A percentile compares a stretch with the other conserved stretches of the same genome.
phyloP scores from a whole-genome alignment of 495 filamentous ascomycete genomes.

The Jackrogersella minutella region DNA sequence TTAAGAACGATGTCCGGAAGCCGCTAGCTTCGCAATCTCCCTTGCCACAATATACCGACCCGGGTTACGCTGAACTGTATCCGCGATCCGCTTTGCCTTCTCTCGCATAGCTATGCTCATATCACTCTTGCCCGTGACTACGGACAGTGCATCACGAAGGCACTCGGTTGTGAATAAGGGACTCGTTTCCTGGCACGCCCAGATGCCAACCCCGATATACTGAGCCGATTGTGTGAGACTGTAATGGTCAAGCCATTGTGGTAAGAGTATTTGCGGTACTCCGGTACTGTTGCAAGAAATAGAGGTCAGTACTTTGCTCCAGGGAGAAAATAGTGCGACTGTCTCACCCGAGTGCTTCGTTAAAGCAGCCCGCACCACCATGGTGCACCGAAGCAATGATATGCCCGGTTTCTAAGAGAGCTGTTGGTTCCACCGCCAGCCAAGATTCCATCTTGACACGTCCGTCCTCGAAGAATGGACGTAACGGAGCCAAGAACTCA shows the following conservation, averaged over 20 bases:
- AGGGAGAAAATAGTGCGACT: background rate
- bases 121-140: background rate
- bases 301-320: background rate
- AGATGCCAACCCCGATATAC: constrained; percentile 59
- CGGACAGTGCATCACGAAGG: constrained; percentile 35
- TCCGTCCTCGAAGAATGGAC: constrained; percentile 37
- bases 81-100: constrained; percentile 18
- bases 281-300: constrained; percentile 48
- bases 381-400: constrained; percentile 61
- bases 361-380: constrained; percentile 62
- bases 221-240: constrained; percentile 59
- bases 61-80: constrained; percentile 19
- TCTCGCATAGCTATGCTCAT: constrained; percentile 11
- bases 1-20: background rate
- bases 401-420: constrained; percentile 55
- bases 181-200: constrained; percentile 50
- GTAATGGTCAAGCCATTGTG: constrained; percentile 60
- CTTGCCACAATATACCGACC: constrained; percentile 21
- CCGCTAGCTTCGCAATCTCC: constrained; percentile 29
- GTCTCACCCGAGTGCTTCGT: constrained; percentile 61
- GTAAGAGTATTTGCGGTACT: constrained; percentile 59
- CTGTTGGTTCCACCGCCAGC: constrained; percentile 57
- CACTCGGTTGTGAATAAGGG: constrained; percentile 37
- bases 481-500: constrained; percentile 34
- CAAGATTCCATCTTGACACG: constrained; percentile 52